These are phyloP conservation scores for Erucastrum elatum DNA, from an alignment of 345 rosid species.

Conservation along the genomic window DNA sequence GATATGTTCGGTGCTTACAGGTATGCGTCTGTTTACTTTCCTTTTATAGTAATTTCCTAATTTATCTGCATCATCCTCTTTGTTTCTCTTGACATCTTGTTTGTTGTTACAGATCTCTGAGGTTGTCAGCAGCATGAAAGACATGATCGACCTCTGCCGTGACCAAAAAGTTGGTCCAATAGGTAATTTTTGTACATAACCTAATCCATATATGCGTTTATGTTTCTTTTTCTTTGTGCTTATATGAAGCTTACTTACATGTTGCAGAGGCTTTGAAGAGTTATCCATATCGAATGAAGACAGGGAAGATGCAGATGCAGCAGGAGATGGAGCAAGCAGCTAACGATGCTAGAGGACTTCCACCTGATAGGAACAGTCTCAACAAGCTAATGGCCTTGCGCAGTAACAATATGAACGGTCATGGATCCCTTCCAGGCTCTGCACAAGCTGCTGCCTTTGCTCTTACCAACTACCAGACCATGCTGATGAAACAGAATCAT, in stretches of 20 bases:
- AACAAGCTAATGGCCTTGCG: conserved; percentile 78
- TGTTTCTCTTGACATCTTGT: not conserved
- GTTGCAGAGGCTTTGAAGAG: conserved; percentile 86
- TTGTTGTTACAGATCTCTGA: conserved; percentile 29
- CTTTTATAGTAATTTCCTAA: not conserved
- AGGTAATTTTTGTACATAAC: conserved; percentile 12
- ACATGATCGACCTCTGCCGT: conserved; percentile 79
- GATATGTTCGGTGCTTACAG: conserved; percentile 97
- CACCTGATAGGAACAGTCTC: conserved; percentile 74
- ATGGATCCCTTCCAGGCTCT: conserved; percentile 42
- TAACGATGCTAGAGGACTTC: conserved; percentile 67
- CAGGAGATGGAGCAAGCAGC: conserved; percentile 90
- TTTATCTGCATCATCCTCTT: conserved; percentile 15
- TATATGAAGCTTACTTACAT: not conserved
- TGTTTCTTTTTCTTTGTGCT: conserved; percentile 7
- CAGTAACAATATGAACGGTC: conserved; percentile 58
- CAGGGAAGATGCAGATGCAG: conserved; percentile 76
- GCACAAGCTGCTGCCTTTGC: conserved; percentile 85
- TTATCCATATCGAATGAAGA: conserved; percentile 58
- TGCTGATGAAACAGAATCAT: conserved; percentile 72
- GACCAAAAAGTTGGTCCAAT: conserved; percentile 44
- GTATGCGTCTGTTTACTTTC: conserved; percentile 46
- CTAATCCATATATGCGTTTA: not conserved
- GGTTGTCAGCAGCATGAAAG: conserved; percentile 50
- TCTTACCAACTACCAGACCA: conserved; percentile 66